Percentiles rank a stretch among this genome's conserved stretches.
Conservation (phyloP, 208 protist species). For the Blastocrithidia nonstop region DNA sequence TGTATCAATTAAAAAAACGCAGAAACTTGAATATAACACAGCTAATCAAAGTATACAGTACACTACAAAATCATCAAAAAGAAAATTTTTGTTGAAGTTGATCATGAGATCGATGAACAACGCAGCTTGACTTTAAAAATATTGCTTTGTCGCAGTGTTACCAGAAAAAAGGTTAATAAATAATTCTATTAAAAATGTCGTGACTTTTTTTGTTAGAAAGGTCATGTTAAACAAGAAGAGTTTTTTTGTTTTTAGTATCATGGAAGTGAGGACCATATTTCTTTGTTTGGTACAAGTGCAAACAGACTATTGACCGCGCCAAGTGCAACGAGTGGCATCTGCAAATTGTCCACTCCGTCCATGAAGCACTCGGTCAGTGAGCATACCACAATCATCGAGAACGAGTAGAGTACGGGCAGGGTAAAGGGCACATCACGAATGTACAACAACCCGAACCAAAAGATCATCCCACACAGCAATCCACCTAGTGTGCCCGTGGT, state of each 20-base stretch:
- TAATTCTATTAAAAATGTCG: background rate
- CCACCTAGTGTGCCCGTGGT: conserved; percentile 68
- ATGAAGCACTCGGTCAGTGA: conserved; percentile 76
- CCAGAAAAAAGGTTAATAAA: background rate
- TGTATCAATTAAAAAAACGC: no score
- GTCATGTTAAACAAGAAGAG: no score
- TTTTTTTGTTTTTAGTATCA: background rate
- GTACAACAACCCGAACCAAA: conserved; percentile 50
- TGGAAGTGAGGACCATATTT: background rate
- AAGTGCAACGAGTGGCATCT: conserved; percentile 72
- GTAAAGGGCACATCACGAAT: conserved; percentile 32
- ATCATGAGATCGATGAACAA: background rate
- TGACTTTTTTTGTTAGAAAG: background rate
- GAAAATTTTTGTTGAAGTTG: background rate
- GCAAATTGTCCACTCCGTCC: conserved; percentile 80
- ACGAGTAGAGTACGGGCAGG: conserved; percentile 24
- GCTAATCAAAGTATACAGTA: background rate
- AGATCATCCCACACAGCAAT: conserved; percentile 42
- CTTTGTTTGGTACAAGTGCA: conserved; percentile 15
- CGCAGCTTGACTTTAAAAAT: no score
- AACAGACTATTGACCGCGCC: conserved; percentile 52
- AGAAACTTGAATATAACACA: background rate
- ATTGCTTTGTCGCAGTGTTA: no score
- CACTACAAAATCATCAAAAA: background rate
- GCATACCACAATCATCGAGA: conserved; percentile 50